phyloP scores from a whole-genome alignment of 768 basidiomycete species.

The Galerina marginata region DNA sequence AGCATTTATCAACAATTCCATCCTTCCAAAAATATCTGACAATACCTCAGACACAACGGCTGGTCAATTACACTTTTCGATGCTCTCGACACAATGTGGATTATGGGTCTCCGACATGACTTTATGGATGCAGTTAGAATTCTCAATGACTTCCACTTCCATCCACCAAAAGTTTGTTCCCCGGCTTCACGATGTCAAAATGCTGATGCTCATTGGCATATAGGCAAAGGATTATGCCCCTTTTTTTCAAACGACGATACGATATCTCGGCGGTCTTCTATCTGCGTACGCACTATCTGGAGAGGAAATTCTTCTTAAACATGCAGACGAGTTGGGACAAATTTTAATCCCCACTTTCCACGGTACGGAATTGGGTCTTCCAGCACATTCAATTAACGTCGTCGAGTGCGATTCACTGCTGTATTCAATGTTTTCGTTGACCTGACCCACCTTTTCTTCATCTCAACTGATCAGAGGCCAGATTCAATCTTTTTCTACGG shows the following conservation, averaged over 20 bases:
- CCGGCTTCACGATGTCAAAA: not conserved
- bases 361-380: conserved; percentile 62
- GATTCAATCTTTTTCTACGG: conserved; percentile 11
- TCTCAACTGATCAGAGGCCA: conserved; percentile 25
- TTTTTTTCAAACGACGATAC: conserved; percentile 81
- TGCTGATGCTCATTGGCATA: not conserved
- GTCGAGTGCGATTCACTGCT: conserved; percentile 39
- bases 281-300: conserved; percentile 78
- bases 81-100: conserved; percentile 79
- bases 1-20: not conserved
- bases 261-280: conserved; percentile 75
- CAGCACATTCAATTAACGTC: conserved; percentile 65
- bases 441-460: not conserved
- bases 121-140: conserved; percentile 62
- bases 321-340: conserved; percentile 71
- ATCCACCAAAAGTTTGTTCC: conserved; percentile 29
- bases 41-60: conserved; percentile 39
- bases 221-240: conserved; percentile 42
- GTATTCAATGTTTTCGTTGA: not conserved
- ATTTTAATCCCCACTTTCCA: conserved; percentile 69
- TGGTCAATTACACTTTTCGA: conserved; percentile 75
- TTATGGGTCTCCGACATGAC: conserved; percentile 75
- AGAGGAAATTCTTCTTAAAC: conserved; percentile 59
- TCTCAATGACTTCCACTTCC: conserved; percentile 52
- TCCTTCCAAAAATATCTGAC: not conserved